phyloP scores from a whole-genome alignment of 345 rosid species.

The Eucalyptus caleyi region DNA sequence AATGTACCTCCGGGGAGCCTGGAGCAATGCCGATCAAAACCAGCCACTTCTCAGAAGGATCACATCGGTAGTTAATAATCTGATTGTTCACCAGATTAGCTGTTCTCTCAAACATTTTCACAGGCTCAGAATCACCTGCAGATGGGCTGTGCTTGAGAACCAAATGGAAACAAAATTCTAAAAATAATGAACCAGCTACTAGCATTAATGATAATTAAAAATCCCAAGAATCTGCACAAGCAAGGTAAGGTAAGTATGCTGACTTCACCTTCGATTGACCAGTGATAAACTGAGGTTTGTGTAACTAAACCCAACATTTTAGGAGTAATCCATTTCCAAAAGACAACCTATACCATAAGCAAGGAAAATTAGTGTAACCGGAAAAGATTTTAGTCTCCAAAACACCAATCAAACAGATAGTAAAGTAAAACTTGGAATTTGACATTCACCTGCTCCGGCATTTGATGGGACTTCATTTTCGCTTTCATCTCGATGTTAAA shows the following conservation, averaged over 20 bases:
- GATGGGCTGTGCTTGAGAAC: background rate
- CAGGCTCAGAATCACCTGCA: constrained; percentile 94
- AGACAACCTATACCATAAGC: constrained; percentile 49
- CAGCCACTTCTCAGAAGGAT: constrained; percentile 93
- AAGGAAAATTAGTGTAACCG: background rate
- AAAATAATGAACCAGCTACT: background rate
- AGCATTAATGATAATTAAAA: background rate
- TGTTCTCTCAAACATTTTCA: constrained; percentile 93
- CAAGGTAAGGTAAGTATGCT: background rate
- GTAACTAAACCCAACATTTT: constrained; percentile 96
- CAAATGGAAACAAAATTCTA: background rate
- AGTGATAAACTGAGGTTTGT: constrained; percentile 81
- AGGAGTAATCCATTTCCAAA: constrained; percentile 97
- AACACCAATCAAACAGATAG: background rate
- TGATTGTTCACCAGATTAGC: constrained; percentile 91
- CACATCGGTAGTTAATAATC: constrained; percentile 92
- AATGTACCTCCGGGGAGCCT: constrained; percentile 87
- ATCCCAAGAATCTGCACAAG: background rate
- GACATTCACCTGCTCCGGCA: constrained; percentile 84
- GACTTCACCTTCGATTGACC: constrained; percentile 88
- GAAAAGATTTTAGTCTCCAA: background rate
- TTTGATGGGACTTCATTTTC: constrained; percentile 89
- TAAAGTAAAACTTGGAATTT: background rate
- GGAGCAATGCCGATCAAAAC: constrained; percentile 98
- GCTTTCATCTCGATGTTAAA: constrained; percentile 96